Conservation (phyloP, 345 rosid species). For the Pistacia vera region DNA sequence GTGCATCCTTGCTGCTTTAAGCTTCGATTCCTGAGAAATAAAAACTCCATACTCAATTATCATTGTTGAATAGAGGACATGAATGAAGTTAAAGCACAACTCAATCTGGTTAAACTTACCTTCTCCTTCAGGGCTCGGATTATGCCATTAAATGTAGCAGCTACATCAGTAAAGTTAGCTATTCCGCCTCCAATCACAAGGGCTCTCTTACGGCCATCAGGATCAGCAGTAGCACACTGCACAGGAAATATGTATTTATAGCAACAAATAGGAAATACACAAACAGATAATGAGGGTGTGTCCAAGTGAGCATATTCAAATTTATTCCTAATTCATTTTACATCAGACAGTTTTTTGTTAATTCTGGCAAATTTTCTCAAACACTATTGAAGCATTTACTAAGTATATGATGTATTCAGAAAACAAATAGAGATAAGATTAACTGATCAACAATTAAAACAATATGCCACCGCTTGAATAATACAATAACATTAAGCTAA, state of each 20-base stretch:
- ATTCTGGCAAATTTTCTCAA: background rate
- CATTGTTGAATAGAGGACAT: background rate
- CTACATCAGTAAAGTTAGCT: constrained; percentile 96
- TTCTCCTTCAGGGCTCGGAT: constrained; percentile 92
- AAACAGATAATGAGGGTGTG: background rate
- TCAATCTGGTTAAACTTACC: constrained; percentile 36
- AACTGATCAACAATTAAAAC: background rate
- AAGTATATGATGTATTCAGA: background rate
- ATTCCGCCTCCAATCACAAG: constrained; percentile 97
- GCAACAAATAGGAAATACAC: constrained; percentile 10
- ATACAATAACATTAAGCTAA: background rate
- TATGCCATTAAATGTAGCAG: constrained; percentile 95
- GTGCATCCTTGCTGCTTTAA: constrained; percentile 68
- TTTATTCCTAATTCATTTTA: background rate
- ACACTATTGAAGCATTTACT: background rate
- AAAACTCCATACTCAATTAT: background rate
- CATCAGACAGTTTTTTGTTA: background rate
- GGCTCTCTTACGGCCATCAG: constrained; percentile 86
- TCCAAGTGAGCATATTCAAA: background rate
- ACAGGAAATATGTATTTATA: constrained; percentile 10
- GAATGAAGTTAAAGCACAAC: background rate
- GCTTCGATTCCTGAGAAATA: constrained; percentile 63
- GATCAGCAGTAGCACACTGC: constrained; percentile 90
- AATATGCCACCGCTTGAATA: background rate
- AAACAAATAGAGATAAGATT: background rate